These are phyloP conservation scores for Ophiostoma ips DNA, from an alignment of 2,329 filamentous ascomycete species.

Conservation along the genomic window DNA sequence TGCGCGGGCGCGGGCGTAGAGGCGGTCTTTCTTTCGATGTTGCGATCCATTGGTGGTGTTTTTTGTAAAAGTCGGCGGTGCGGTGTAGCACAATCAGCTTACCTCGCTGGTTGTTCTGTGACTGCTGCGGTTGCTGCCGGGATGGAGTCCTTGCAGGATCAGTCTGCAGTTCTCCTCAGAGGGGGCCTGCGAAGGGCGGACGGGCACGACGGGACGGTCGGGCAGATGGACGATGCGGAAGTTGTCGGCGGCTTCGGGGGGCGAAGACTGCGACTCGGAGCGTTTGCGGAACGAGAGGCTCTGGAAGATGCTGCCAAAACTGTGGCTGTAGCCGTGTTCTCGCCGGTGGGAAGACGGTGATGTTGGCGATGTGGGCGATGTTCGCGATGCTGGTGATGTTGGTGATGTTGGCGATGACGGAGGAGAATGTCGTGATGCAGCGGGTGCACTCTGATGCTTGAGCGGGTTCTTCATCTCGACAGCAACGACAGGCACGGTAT, in stretches of 20 bases:
- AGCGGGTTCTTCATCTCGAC: slow-evolving; percentile 9
- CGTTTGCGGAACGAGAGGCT: background rate
- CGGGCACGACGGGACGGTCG: slow-evolving; percentile 15
- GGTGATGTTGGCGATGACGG: background rate
- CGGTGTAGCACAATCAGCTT: too few species aligned
- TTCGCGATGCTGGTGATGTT: background rate
- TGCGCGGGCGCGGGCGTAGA: background rate
- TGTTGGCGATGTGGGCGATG: background rate
- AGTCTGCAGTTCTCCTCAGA: slow-evolving; percentile 18
- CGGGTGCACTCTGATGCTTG: slow-evolving; percentile 7
- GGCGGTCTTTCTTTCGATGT: background rate
- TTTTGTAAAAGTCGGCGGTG: too few species aligned
- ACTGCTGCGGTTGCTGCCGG: background rate
- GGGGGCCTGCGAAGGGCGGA: slow-evolving; percentile 14
- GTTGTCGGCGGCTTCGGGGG: background rate
- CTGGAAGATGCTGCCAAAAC: slow-evolving; percentile 1
- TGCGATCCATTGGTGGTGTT: background rate
- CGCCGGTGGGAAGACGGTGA: background rate
- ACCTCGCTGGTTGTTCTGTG: background rate
- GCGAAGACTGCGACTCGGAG: background rate
- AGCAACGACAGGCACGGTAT: too few species aligned
- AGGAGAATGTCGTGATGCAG: background rate
- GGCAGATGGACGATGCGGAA: slow-evolving; percentile 15
- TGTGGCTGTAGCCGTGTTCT: slow-evolving; percentile 1
- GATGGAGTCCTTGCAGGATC: slow-evolving; percentile 3